Evolutionary conservation across 768 basidiomycete species (phyloP), one percentile per base, ranked within the genome.

Genomic region (Termitomyces sp.): DNA sequence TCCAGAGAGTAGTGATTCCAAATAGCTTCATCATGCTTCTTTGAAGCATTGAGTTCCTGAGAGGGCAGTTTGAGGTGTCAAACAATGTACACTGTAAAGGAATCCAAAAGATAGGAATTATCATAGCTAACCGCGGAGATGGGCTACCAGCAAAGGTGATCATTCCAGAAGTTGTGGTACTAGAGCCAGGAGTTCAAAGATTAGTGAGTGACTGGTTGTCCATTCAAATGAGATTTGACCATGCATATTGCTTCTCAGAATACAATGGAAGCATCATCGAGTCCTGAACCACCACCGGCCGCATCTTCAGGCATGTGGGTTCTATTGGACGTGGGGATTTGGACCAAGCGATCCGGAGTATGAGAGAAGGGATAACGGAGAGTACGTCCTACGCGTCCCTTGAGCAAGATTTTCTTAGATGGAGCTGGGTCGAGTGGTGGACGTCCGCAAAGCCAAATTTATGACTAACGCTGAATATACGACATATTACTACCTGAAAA

Each of bases 351-450:
- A 88, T 98, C 41, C 85, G 89, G 18, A 92, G 86, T 59, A 81
- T 94, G 76, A 81, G 83, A 44, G 82, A 80, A 85, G 36, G 82
- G n/a, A n/a, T n/a, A 78, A 67, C 76, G 82, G 46, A 75, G 84
- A 59, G 72, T 70, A 27, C 77, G 82, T 46, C 75, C 76, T 20
- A 64, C 67, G 8, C 74, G 85, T 47, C 87, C 85, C 3, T 68
- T 89, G 53, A 90, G 88, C 74, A 90, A 87, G 78, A 90, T 94
- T 29, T 91, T 92, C 65, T 64, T 89, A 51, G 90, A 92, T 62
- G 90, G 90, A 18, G 68, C 71, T 62, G 90, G 90, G 18, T 67
- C 71, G 16, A 64, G 60, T 24, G 65, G 58, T n/a, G 64, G 61
- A 12, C 59, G 72, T 41, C 69, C 67, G 13, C 65, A 68, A 32